These are phyloP conservation scores for Gracilariopsis chorda DNA, from an alignment of 23 red algal species.

Conservation along the genomic window DNA sequence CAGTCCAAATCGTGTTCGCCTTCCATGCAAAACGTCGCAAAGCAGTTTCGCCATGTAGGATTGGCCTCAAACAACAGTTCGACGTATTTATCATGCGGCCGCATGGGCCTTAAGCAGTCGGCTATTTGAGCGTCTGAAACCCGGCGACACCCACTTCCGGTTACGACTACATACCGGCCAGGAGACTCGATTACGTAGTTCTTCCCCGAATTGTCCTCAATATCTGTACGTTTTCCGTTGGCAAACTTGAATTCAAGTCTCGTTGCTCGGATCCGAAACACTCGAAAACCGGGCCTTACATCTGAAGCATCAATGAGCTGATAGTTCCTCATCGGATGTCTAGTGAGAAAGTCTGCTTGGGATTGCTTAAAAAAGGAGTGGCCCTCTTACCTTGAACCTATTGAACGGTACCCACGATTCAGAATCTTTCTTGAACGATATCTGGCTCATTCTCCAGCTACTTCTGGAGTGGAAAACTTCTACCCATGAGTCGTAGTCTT, in stretches of 20 bases:
- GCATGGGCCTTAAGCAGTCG: slow-evolving; percentile 26
- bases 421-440: slow-evolving; percentile 34
- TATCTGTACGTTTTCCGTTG: not conserved
- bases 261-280: slow-evolving; percentile 25
- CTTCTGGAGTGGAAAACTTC: slow-evolving; percentile 41
- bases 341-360: not conserved
- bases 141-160: slow-evolving; percentile 37
- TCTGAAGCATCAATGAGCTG: slow-evolving; percentile 31
- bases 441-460: slow-evolving; percentile 41
- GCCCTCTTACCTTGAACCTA: slow-evolving; percentile 31
- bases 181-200: slow-evolving; percentile 35
- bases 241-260: slow-evolving; percentile 50
- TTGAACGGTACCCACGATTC: slow-evolving; percentile 42
- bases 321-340: not conserved
- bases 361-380: not conserved
- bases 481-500: slow-evolving; percentile 18
- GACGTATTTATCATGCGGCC: slow-evolving; percentile 28
- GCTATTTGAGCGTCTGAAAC: slow-evolving; percentile 46
- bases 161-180: slow-evolving; percentile 54
- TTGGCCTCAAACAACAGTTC: slow-evolving; percentile 36
- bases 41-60: slow-evolving; percentile 32
- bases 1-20: slow-evolving; percentile 1
- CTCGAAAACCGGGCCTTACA: slow-evolving; percentile 34
- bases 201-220: slow-evolving; percentile 34
- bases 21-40: slow-evolving; percentile 1